Evolutionary conservation across 1,139 yeast species (phyloP).

Genomic region (Groenewaldozyma auringiensis): DNA sequence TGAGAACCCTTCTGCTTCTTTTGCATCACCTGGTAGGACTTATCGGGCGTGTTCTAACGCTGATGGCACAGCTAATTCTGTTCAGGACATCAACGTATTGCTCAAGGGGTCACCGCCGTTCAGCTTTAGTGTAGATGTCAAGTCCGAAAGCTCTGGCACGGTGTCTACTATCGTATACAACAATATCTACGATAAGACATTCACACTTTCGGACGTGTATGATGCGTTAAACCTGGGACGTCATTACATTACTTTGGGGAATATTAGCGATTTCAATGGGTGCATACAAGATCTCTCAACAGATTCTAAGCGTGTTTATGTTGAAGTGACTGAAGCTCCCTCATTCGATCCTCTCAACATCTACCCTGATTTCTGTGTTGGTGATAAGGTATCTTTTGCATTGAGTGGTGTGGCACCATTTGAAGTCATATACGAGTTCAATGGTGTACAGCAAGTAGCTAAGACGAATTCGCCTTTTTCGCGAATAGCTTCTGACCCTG

Average conservation of each 20-base stretch:
- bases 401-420: constrained; percentile 78
- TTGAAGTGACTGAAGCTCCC: constrained; percentile 72
- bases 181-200: constrained; percentile 30
- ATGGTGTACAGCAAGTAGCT: constrained; percentile 53
- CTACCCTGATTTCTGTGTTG: constrained; percentile 66
- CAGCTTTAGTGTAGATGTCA: constrained; percentile 44
- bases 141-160: constrained; percentile 46
- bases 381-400: constrained; percentile 75
- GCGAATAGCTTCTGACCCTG: constrained; percentile 76
- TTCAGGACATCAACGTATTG: constrained; percentile 50
- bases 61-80: constrained; percentile 18
- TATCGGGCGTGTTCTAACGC: constrained; percentile 45
- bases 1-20: constrained; percentile 51
- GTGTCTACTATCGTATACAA: constrained; percentile 34
- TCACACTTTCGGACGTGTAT: constrained; percentile 35
- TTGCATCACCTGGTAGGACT: constrained; percentile 41
- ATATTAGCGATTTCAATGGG: constrained; percentile 61
- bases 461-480: constrained; percentile 50
- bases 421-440: constrained; percentile 63
- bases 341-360: constrained; percentile 43
- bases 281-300: constrained; percentile 44
- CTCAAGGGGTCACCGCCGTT: constrained; percentile 62
- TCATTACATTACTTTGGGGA: constrained; percentile 51
- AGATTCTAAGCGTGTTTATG: constrained; percentile 30
- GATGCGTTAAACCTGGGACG: constrained; percentile 43